Percentiles rank a stretch among this genome's conserved stretches.
phyloP scores from a whole-genome alignment of 2,329 filamentous ascomycete genomes.

The Penicillium sumatraense region DNA sequence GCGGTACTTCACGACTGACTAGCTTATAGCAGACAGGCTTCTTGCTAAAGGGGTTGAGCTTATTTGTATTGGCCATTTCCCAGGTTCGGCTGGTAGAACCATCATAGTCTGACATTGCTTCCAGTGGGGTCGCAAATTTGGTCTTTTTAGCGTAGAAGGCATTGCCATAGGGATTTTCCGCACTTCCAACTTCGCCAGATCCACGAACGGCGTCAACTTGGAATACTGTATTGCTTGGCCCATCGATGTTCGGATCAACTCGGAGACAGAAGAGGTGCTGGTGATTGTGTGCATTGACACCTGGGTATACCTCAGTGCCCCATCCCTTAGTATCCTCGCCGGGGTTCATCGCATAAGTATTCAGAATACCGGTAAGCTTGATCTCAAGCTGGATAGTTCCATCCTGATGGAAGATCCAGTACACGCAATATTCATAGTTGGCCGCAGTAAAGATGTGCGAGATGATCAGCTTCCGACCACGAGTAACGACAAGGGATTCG shows the following conservation, averaged over 20 bases:
- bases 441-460: conserved; percentile 94
- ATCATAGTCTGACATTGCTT: conserved; percentile 79
- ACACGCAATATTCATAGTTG: conserved; percentile 89
- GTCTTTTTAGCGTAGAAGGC: conserved; percentile 87
- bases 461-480: conserved; percentile 82
- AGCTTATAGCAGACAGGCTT: conserved; percentile 89
- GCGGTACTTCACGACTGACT: conserved; percentile 81
- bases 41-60: conserved; percentile 81
- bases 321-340: conserved; percentile 83
- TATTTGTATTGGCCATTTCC: conserved; percentile 87
- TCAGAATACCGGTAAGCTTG: conserved; percentile 88
- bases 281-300: conserved; percentile 94
- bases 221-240: conserved; percentile 81
- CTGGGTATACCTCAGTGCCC: conserved; percentile 89
- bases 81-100: conserved; percentile 79
- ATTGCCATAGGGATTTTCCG: conserved; percentile 87
- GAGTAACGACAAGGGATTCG: conserved; percentile 82
- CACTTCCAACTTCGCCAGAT: conserved; percentile 75
- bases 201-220: conserved; percentile 76
- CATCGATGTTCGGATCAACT: conserved; percentile 85
- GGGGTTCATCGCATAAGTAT: conserved; percentile 82
- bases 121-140: conserved; percentile 71
- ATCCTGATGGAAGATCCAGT: conserved; percentile 93
- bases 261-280: conserved; percentile 94
- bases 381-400: conserved; percentile 91